These are phyloP conservation scores for Botrytis byssoidea DNA, from an alignment of 2,329 filamentous ascomycete species.

Conservation along the genomic window DNA sequence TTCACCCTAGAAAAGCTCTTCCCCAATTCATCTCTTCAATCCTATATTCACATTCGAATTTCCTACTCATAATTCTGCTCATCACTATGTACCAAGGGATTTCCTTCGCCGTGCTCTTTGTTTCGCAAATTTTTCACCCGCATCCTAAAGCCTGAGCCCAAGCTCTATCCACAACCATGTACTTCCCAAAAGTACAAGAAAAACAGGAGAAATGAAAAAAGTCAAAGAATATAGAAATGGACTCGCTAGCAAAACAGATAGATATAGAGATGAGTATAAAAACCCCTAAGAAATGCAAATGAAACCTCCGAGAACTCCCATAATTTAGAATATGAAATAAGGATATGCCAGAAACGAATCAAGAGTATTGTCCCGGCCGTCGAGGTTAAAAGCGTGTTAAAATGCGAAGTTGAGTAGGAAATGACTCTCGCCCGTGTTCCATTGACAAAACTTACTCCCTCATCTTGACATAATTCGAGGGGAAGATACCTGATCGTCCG, in stretches of 20 bases:
- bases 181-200: not conserved
- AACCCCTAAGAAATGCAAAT: not conserved
- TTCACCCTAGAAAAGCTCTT: not conserved
- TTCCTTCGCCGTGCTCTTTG: not conserved
- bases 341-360: not conserved
- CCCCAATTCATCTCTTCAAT: not conserved
- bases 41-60: not conserved
- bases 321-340: not conserved
- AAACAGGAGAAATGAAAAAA: not conserved
- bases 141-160: not conserved
- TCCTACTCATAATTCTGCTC: not conserved
- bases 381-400: not conserved
- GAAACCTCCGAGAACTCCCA: not conserved
- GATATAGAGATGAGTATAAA: not conserved
- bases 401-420: not conserved
- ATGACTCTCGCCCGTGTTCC: not conserved
- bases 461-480: conserved; percentile 75
- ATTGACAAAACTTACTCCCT: conserved; percentile 44
- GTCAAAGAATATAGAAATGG: not conserved
- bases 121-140: not conserved
- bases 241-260: conserved; percentile 1
- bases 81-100: conserved; percentile 3
- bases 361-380: not conserved
- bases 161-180: not conserved
- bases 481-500: conserved; percentile 84